A percentile compares a stretch with the other conserved stretches of the same genome.
These are phyloP conservation scores for Domatiomyces globalis DNA, from an alignment of 2,329 filamentous ascomycete genomes.

Conservation along the genomic window DNA sequence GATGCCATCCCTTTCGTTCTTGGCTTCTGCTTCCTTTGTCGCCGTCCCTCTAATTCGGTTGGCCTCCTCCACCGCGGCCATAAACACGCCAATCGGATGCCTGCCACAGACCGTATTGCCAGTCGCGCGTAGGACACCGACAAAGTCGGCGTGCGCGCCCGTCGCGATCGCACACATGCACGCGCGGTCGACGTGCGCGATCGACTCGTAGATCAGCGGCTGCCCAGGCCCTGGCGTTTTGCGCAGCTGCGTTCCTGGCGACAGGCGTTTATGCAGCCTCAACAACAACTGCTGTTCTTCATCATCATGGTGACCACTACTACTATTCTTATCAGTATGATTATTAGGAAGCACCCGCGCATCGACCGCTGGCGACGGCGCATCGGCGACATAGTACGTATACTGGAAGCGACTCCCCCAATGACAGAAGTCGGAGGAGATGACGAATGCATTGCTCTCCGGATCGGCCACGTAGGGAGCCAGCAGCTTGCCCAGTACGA, in stretches of 20 bases:
- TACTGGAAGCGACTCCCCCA: conserved; percentile 82
- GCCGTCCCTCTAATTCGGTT: conserved; percentile 21
- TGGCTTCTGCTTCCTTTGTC: conserved; percentile 10
- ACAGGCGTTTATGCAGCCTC: neutral
- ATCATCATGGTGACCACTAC: neutral
- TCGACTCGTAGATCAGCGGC: conserved; percentile 66
- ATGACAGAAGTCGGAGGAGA: conserved; percentile 94
- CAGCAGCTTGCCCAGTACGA: conserved; percentile 53
- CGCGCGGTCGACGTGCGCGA: conserved; percentile 61
- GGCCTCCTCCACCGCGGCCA: conserved; percentile 69
- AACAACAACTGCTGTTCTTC: neutral
- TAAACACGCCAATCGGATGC: conserved; percentile 83
- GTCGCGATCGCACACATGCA: conserved; percentile 76
- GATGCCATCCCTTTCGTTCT: conserved; percentile 30
- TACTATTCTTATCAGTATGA: too few species aligned
- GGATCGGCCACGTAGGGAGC: conserved; percentile 64
- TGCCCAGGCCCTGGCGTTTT: neutral
- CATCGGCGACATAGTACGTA: conserved; percentile 54
- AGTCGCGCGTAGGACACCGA: conserved; percentile 54
- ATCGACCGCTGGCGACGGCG: conserved; percentile 30
- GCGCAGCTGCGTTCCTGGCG: neutral
- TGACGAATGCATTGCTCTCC: conserved; percentile 58
- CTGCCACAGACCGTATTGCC: conserved; percentile 87
- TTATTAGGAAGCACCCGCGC: conserved; percentile 26
- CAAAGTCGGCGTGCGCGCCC: conserved; percentile 57